phyloP scores from a whole-genome alignment of 495 filamentous ascomycete species.

The Xylaria telfairii region DNA sequence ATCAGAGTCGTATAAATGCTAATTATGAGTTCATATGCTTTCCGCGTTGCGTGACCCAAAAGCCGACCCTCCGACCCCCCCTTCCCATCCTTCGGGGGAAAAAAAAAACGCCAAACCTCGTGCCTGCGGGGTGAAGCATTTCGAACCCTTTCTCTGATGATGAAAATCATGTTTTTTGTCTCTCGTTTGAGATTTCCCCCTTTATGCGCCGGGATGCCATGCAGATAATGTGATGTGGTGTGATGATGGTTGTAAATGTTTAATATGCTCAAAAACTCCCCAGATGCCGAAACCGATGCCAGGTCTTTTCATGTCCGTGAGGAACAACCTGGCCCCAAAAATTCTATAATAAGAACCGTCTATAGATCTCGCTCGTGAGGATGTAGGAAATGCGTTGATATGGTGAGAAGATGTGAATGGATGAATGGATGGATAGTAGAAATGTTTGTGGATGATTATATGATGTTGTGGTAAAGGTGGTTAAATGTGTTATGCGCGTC shows the following conservation, averaged over 20 bases:
- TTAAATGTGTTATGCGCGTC: neutral
- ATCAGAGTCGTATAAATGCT: constrained; percentile 8
- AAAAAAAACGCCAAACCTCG: neutral
- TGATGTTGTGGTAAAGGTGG: neutral
- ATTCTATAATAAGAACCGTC: constrained; percentile 8
- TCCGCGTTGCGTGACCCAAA: neutral
- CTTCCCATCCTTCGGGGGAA: no score
- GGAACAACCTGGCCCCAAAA: constrained; percentile 18
- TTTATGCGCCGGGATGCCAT: constrained; percentile 5
- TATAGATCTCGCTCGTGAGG: constrained; percentile 16
- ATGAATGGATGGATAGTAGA: neutral
- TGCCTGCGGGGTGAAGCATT: neutral
- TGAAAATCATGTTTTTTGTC: neutral
- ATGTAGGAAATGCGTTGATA: neutral
- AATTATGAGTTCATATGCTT: constrained; percentile 8
- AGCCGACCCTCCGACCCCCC: no score
- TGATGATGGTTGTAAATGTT: constrained; percentile 13
- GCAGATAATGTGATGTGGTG: neutral
- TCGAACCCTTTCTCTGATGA: neutral
- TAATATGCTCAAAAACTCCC: constrained; percentile 15
- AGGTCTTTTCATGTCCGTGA: constrained; percentile 19
- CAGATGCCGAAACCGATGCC: constrained; percentile 17
- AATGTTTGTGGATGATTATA: neutral
- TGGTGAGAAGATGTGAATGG: neutral
- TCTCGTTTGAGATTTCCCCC: neutral